Evolutionary conservation across 2,329 filamentous ascomycete species (phyloP), one percentile per base, ranked within the genome.

Genomic region (Zymoseptoria tritici): DNA sequence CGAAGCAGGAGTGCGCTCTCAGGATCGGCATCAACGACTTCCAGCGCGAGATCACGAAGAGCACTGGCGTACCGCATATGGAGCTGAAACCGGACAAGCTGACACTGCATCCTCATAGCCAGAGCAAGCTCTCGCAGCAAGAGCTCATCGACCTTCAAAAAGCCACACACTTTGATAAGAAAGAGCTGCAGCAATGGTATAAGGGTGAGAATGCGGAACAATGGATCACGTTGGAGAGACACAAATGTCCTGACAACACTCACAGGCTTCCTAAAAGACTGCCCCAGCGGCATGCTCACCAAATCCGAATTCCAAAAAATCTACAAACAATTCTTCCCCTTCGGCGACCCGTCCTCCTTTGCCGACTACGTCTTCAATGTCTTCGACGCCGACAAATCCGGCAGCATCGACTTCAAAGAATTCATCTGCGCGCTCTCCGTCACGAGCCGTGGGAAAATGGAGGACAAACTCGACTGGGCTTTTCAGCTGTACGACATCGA

Each of bases 281-380:
- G 94, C 78, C 94, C 94, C 4, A 92, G 90, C 50, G 94, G 94
- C 75, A 96, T 91, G 81, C 88, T 99, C 75, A 94, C 90, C 71
- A 99, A 97, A 79, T 89, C 96, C 73, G 94, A 99, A 77, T 99
- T 99, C 76, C 94, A 97, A 78, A 97, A 97, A 80, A 99, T 99
- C 72, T 99, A 99, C 79, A 90, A 94, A 70, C 94, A 97, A 77
- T 99, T 99, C 83, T 99, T 99, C 77, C 94, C 94, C 13, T 97
- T 97, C 72, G 94, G 94, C 67, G 94, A 99, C 75, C 94, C 94
- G 3, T 96, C 91, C 24, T 94, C 90, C 2, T 99, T 99, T 74
- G 94, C 94, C 74, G 93, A 97, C 78, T 97, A 97, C 75, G 94
- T 99, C 63, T 99, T 99, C 81, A 96, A 97, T 70, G 94, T 99